phyloP scores from a whole-genome alignment of 495 filamentous ascomycete species.

The Penicillium riverlandense region DNA sequence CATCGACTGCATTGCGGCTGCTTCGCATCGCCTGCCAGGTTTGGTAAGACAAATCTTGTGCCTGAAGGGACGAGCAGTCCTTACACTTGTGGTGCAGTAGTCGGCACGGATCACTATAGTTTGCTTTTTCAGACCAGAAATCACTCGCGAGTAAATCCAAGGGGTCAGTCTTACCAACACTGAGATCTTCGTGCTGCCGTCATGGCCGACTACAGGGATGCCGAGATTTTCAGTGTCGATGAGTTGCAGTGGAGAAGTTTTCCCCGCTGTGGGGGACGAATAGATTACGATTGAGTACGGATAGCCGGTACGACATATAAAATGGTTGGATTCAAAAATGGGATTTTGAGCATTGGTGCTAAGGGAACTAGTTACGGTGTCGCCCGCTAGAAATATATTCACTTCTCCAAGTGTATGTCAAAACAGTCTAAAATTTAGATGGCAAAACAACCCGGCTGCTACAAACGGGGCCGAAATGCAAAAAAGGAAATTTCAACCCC shows the following conservation, averaged over 20 bases:
- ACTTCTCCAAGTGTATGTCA: too few species aligned
- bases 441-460: too few species aligned
- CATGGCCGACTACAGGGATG: neutral
- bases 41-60: neutral
- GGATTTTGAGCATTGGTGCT: neutral
- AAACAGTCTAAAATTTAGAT: too few species aligned
- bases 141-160: too few species aligned
- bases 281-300: too few species aligned
- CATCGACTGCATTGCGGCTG: slow-evolving; percentile 18
- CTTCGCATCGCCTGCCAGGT: slow-evolving; percentile 9
- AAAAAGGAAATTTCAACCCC: too few species aligned
- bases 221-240: neutral
- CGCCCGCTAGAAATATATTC: too few species aligned
- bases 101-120: slow-evolving; percentile 16
- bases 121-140: neutral
- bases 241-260: neutral
- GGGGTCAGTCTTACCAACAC: slow-evolving; percentile 7
- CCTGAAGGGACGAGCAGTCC: neutral
- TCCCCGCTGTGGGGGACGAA: neutral
- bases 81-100: slow-evolving; percentile 18
- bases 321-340: neutral
- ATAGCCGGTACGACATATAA: too few species aligned
- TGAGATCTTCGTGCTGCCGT: slow-evolving; percentile 1
- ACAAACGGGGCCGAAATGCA: too few species aligned
- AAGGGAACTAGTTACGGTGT: too few species aligned